Base-by-base conservation (phyloP, 805 yeast genomes). In the Torulaspora franciscae region DNA sequence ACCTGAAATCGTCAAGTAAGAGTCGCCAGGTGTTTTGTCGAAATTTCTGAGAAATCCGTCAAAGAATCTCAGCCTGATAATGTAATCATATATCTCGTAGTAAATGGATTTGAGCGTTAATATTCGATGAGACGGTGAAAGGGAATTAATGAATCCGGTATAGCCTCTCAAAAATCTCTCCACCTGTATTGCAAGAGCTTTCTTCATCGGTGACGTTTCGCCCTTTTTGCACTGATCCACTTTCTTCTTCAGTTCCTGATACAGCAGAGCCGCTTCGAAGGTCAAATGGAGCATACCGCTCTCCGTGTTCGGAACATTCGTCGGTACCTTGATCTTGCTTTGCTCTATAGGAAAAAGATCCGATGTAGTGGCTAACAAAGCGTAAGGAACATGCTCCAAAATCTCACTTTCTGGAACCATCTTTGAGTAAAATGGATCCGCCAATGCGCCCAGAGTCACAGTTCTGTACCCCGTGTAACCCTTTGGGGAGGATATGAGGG, bases 221-320 rank as follows among this genome's bases (percentile, higher is more conserved):
- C 53, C 55, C 13, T 54, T 45, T 47, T 65, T 53, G 34, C 55
- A 40, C 17, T 54, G 39, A 30, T 65, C 67, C 9, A 73, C 50
- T 15, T 57, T 54, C 11, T 41, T 45, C 4, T 60, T 62, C 28
- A 87, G 62, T 34, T 68, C 61, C 41, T 74, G 72, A 63, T 76
- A 86, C 2, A 88, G 65, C 27, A 89, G 64, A 0, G 86, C 91
- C 1, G 88, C 83, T 61, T 89, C 96, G 32, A 83, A 67, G 1
- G 85, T 65, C 23, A 71, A 61, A 45, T 74, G 77, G 26, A 86
- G 61, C 23, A 80, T 54, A 0, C 80, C 80, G 36, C 81, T 71
- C 19, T 76, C 68, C 5, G 88, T 76, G 48, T 74, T 75, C 22
- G 80, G 76, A 11, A 83, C 62, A 34, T 70, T 69, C 1, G 62